Evolutionary conservation across 1,139 yeast species (phyloP).

Genomic region (Pichia sp.): DNA sequence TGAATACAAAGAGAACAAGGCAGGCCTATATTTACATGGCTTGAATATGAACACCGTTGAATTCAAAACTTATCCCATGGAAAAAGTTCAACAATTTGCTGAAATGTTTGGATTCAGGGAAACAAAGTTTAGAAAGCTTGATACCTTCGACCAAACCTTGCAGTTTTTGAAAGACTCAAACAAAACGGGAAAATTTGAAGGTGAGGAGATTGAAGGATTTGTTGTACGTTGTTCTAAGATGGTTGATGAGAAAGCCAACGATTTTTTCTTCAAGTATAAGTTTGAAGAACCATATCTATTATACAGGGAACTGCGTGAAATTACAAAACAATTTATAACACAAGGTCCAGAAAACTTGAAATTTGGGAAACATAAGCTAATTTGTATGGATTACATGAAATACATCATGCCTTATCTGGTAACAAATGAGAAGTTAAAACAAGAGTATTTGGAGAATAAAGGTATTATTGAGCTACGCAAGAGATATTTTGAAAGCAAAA

Average conservation of each 20-base stretch:
- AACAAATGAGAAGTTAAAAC: conserved; percentile 41
- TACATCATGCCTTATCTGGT: conserved; percentile 57
- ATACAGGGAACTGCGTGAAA: conserved; percentile 89
- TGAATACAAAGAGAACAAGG: conserved; percentile 57
- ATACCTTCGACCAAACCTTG: conserved; percentile 41
- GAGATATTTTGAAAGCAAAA: conserved; percentile 40
- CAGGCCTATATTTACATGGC: conserved; percentile 91
- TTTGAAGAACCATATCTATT: conserved; percentile 92
- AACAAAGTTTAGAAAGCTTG: conserved; percentile 44
- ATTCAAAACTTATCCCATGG: conserved; percentile 64
- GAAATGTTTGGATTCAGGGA: conserved; percentile 64
- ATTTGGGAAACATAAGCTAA: conserved; percentile 50
- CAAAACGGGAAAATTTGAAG: conserved; percentile 66
- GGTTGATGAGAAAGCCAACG: conserved; percentile 26
- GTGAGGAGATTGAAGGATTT: conserved; percentile 84
- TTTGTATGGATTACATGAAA: conserved; percentile 64
- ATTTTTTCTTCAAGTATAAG: conserved; percentile 85
- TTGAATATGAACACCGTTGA: conserved; percentile 62
- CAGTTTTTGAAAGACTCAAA: conserved; percentile 53
- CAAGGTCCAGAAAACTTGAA: conserved; percentile 42
- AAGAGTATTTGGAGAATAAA: conserved; percentile 49
- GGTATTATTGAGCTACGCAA: conserved; percentile 75
- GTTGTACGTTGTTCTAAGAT: conserved; percentile 62
- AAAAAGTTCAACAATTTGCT: conserved; percentile 58
- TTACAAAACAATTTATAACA: conserved; percentile 58